phyloP scores from a whole-genome alignment of 257 asterid genomes.

The Cynanchum wilfordii region DNA sequence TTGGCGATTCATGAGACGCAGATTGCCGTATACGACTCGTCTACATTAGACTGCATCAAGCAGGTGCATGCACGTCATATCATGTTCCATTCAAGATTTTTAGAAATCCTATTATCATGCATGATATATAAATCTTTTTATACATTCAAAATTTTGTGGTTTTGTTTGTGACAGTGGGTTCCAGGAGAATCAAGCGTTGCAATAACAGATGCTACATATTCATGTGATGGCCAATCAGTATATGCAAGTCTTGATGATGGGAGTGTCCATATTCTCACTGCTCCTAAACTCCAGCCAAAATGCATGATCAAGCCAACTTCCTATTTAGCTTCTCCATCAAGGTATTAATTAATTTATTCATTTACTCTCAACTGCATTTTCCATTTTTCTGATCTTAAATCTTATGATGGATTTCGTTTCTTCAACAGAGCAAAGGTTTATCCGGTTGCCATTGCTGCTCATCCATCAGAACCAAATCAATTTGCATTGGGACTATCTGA shows the following conservation, averaged over 20 bases:
- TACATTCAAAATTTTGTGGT: background rate
- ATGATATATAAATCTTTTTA: background rate
- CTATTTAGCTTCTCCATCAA: slow-evolving; percentile 44
- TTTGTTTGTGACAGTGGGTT: slow-evolving; percentile 44
- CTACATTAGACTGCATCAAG: slow-evolving; percentile 48
- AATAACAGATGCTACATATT: slow-evolving; percentile 61
- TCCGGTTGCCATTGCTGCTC: slow-evolving; percentile 79
- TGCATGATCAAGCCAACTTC: slow-evolving; percentile 51
- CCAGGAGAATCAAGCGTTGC: slow-evolving; percentile 35
- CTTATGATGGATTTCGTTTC: background rate
- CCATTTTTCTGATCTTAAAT: background rate
- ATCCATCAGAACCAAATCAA: slow-evolving; percentile 83
- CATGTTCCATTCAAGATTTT: background rate
- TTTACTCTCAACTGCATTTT: background rate
- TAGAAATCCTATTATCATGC: too few relatives aligned
- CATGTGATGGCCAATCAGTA: slow-evolving; percentile 57
- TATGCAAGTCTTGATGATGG: slow-evolving; percentile 50
- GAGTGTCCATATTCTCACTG: slow-evolving; percentile 39
- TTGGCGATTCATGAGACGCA: slow-evolving; percentile 57
- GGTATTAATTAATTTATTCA: slow-evolving; percentile 24
- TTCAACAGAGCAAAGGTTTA: slow-evolving; percentile 35
- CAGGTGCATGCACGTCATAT: slow-evolving; percentile 34
- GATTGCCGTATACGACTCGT: slow-evolving; percentile 48
- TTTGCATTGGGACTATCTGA: slow-evolving; percentile 87
- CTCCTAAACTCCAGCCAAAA: slow-evolving; percentile 37